These are phyloP conservation scores for Diaporthe caulivora DNA, from an alignment of 2,329 filamentous ascomycete species.

Conservation along the genomic window DNA sequence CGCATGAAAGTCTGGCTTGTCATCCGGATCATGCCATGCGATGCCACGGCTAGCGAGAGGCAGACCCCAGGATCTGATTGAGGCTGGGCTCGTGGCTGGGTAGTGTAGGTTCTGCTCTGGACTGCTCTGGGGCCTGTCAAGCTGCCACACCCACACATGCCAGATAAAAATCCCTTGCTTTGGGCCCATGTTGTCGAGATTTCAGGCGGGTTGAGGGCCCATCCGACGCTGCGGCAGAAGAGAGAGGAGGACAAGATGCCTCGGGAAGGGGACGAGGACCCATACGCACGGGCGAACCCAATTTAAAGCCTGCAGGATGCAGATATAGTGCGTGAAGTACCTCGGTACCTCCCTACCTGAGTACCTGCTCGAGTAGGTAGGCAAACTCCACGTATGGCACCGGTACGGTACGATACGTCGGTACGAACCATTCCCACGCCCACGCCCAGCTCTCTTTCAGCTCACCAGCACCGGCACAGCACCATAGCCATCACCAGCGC, in stretches of 20 bases:
- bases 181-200: conserved; percentile 13
- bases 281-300: conserved; percentile 28
- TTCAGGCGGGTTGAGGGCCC: conserved; percentile 6
- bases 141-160: neutral
- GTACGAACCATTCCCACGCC: neutral
- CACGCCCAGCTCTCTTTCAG: neutral
- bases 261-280: conserved; percentile 21
- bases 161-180: conserved; percentile 19
- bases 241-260: neutral
- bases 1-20: conserved; percentile 17
- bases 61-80: conserved; percentile 7
- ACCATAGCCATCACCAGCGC: neutral
- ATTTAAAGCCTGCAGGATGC: conserved; percentile 28
- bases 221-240: neutral
- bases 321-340: conserved; percentile 14
- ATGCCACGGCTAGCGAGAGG: conserved; percentile 16
- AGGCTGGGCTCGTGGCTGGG: neutral
- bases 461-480: neutral
- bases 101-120: neutral
- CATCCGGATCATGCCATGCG: conserved; percentile 28
- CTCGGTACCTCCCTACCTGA: neutral
- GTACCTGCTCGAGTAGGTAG: no score
- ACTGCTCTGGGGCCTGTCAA: conserved; percentile 15
- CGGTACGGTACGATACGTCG: neutral
- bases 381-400: neutral